A percentile compares a stretch with the other conserved stretches of the same genome.
Evolutionary conservation across 2,329 filamentous ascomycete genomes (phyloP).

Genomic region (Xylaria sp.): DNA sequence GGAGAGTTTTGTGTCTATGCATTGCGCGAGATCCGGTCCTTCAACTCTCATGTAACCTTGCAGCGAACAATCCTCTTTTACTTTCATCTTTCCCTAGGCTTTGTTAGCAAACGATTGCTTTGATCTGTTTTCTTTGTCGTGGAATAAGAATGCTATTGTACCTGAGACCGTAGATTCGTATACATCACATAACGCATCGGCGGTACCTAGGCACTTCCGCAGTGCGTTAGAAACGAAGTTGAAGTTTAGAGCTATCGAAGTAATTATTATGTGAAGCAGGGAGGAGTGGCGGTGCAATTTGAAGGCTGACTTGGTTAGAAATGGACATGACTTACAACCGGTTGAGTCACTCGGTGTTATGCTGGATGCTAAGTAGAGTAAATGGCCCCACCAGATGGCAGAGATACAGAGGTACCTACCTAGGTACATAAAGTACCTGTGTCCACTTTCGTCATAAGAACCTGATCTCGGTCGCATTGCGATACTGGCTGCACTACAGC

Average conservation of each 20-base stretch:
- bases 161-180: neutral
- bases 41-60: neutral
- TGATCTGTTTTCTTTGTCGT: neutral
- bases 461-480: neutral
- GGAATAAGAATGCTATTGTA: conserved; percentile 10
- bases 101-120: neutral
- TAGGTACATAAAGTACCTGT: no score
- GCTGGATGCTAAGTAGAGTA: conserved; percentile 9
- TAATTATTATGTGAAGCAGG: neutral
- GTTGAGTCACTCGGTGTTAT: conserved; percentile 15
- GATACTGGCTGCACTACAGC: neutral
- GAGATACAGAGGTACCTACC: no score
- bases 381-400: neutral
- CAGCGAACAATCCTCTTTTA: neutral
- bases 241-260: neutral
- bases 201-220: no score
- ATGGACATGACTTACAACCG: neutral
- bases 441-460: conserved; percentile 4
- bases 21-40: neutral
- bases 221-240: neutral
- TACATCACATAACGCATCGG: no score
- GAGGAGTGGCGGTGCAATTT: neutral
- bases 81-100: neutral
- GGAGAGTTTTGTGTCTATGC: neutral
- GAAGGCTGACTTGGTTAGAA: neutral